Percentiles rank a stretch among this genome's conserved stretches.
These are phyloP conservation scores for Ambrosia artemisiifolia DNA, from an alignment of 129 eudicot genomes.

Conservation along the genomic window DNA sequence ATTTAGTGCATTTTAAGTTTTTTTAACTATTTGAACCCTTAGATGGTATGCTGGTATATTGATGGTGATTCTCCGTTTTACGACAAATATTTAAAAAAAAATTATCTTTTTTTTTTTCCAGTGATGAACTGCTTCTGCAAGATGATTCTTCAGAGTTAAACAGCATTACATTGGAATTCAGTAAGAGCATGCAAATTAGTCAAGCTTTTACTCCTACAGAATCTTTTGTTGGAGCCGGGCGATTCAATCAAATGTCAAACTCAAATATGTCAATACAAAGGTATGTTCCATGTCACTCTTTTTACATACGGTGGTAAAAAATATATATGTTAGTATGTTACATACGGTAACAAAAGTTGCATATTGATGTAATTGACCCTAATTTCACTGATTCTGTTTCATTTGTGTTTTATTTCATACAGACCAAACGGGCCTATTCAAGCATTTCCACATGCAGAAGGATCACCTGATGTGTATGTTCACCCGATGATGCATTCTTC, in stretches of 20 bases:
- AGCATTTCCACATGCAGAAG: slow-evolving; percentile 56
- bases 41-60: neutral
- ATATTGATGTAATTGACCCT: neutral
- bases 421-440: slow-evolving; percentile 68
- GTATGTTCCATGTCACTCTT: slow-evolving; percentile 29
- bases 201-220: slow-evolving; percentile 46
- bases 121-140: slow-evolving; percentile 89
- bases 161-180: slow-evolving; percentile 56
- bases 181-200: slow-evolving; percentile 54
- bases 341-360: neutral
- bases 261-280: slow-evolving; percentile 49
- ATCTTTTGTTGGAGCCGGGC: slow-evolving; percentile 44
- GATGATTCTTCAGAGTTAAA: slow-evolving; percentile 67
- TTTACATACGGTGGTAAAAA: neutral
- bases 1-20: neutral
- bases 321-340: too few relatives aligned
- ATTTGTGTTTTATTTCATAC: neutral
- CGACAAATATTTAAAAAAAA: neutral
- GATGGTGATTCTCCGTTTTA: neutral
- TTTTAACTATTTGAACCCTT: neutral
- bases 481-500: slow-evolving; percentile 56
- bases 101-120: slow-evolving; percentile 23
- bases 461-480: slow-evolving; percentile 35
- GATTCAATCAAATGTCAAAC: slow-evolving; percentile 39
- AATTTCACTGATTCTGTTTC: neutral